These are phyloP conservation scores for Beauveria bassiana DNA, from an alignment of 2,329 filamentous ascomycete species.

Conservation along the genomic window DNA sequence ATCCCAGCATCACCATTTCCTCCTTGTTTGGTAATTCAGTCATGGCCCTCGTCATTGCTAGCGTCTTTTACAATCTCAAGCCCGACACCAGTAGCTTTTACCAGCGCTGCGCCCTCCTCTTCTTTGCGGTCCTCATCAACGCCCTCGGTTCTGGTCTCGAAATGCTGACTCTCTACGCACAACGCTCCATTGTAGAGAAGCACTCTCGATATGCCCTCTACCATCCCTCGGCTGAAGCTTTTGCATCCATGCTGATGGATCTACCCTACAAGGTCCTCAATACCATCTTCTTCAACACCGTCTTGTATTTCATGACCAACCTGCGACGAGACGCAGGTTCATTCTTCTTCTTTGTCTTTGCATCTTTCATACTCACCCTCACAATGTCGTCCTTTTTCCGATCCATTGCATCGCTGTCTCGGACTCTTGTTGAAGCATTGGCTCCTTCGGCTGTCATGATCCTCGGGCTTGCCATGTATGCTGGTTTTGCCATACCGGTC, in stretches of 20 bases:
- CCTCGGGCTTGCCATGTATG: too few relatives aligned
- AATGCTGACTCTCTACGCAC: constrained; percentile 14
- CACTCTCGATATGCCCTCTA: constrained; percentile 24
- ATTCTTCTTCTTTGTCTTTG: too few relatives aligned
- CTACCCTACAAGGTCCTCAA: constrained; percentile 31
- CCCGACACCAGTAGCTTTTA: constrained; percentile 50
- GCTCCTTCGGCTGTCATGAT: too few relatives aligned
- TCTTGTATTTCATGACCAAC: constrained; percentile 41
- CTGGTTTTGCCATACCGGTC: too few relatives aligned
- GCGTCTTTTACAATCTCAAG: constrained; percentile 56
- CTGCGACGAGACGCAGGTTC: constrained; percentile 27
- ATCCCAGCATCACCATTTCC: constrained; percentile 34
- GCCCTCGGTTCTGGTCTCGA: constrained; percentile 19
- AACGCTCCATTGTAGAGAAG: constrained; percentile 21
- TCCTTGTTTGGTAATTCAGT: constrained; percentile 32
- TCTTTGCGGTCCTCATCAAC: constrained; percentile 27
- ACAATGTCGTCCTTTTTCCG: too few relatives aligned
- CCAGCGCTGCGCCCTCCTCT: constrained; percentile 20
- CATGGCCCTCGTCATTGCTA: constrained; percentile 50
- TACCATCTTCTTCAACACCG: constrained; percentile 30
- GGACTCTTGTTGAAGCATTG: too few relatives aligned
- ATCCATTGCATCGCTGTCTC: too few relatives aligned
- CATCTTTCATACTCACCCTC: too few relatives aligned
- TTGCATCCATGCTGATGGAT: constrained; percentile 21
- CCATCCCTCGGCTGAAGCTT: constrained; percentile 20